Percentiles rank a stretch among this genome's conserved stretches.
Evolutionary conservation across 768 basidiomycete species (phyloP).

Genomic region (Leccinum variicolor): DNA sequence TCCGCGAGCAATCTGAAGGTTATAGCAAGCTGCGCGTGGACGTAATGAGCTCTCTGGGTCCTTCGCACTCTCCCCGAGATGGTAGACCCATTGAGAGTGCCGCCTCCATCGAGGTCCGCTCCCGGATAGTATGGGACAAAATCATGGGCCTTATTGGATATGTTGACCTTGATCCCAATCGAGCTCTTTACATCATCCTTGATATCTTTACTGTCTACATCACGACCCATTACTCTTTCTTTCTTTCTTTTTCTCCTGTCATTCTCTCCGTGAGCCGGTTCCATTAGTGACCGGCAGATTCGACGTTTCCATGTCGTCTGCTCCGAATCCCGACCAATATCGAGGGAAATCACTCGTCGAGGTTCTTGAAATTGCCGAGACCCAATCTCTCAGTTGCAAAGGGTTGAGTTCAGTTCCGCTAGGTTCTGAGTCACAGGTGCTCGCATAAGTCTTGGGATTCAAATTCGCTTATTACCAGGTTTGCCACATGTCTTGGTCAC

Average conservation of each 20-base stretch:
- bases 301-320: slow-evolving; percentile 36
- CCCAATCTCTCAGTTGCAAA: slow-evolving; percentile 2
- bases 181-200: slow-evolving; percentile 89
- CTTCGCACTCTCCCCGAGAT: slow-evolving; percentile 64
- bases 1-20: slow-evolving; percentile 96
- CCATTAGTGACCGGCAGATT: slow-evolving; percentile 32
- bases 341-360: slow-evolving; percentile 65
- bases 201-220: slow-evolving; percentile 90
- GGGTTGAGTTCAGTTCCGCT: slow-evolving; percentile 13
- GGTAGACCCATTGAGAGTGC: slow-evolving; percentile 61
- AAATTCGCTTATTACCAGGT: slow-evolving; percentile 94
- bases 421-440: slow-evolving; percentile 50
- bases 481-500: slow-evolving; percentile 17
- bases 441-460: slow-evolving; percentile 95
- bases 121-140: slow-evolving; percentile 76
- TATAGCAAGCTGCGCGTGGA: slow-evolving; percentile 91
- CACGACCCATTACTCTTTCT: slow-evolving; percentile 71
- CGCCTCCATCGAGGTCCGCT: slow-evolving; percentile 57
- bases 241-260: slow-evolving; percentile 89
- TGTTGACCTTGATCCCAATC: slow-evolving; percentile 94
- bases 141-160: slow-evolving; percentile 89
- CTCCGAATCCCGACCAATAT: slow-evolving; percentile 40
- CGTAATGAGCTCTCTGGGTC: slow-evolving; percentile 72
- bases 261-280: slow-evolving; percentile 82
- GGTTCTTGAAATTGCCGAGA: slow-evolving; percentile 55